Conservation (phyloP, 106 monocot genomes). For the Dioscorea dumetorum region DNA sequence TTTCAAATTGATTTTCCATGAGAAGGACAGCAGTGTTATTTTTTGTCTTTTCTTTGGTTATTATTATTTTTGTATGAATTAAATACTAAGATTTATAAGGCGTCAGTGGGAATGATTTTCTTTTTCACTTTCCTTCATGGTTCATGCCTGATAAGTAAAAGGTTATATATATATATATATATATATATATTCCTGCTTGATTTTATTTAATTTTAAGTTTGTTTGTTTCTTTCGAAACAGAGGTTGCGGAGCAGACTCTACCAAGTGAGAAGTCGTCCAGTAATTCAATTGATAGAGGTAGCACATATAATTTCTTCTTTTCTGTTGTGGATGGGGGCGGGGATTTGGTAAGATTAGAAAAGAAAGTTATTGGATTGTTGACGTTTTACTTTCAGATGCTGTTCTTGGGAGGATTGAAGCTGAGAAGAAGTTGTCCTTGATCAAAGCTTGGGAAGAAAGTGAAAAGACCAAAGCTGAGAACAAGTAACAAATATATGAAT, state of each 20-base stretch:
- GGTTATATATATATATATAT: no score
- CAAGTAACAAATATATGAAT: conserved; percentile 7
- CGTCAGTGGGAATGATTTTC: no score
- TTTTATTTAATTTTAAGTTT: no score
- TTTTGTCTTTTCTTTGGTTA: no score
- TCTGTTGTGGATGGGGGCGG: neutral
- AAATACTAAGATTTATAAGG: no score
- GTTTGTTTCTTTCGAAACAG: neutral
- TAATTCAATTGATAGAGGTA: conserved; percentile 19
- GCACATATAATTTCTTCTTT: neutral
- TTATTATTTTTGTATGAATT: no score
- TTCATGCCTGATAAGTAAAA: no score
- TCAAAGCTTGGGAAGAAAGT: conserved; percentile 47
- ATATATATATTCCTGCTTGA: no score
- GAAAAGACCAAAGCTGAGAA: conserved; percentile 40
- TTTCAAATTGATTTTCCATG: no score
- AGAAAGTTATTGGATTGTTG: neutral
- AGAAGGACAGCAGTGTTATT: no score
- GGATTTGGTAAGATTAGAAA: neutral
- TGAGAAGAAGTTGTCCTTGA: conserved; percentile 38
- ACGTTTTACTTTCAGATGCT: conserved; percentile 13
- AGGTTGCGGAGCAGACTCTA: conserved; percentile 10
- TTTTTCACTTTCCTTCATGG: no score
- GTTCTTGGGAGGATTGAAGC: conserved; percentile 24
- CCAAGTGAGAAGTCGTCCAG: conserved; percentile 2